Evolutionary conservation across 306 rosid genomes (phyloP), one percentile per base, ranked within the genome.

Genomic region (Ormosia emarginata): DNA sequence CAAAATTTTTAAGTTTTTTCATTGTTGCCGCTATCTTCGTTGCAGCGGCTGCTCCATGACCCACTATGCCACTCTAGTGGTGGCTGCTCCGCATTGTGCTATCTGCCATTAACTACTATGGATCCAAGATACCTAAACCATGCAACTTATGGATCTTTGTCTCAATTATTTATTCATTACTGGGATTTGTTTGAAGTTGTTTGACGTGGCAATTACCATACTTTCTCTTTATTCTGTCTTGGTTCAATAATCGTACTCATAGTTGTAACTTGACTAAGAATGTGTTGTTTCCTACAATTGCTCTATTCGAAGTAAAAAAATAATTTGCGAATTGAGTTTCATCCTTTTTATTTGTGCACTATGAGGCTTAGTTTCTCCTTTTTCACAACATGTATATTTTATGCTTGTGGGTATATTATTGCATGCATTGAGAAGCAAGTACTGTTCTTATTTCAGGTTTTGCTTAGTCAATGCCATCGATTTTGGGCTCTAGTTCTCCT

Each of bases 401-500:
- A 37, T 85, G 46, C 55, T 56, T 32, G 29, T 34, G 57, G 50
- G 18, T 43, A 46, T 17, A 17, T 47, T 1, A 80, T 58, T 88
- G 71, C 70, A 15, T 75, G 58, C 84, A 83, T 64, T 80, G 47
- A 81, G 49, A 72, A 61, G 79, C 57, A 24, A 46, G 65, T 52
- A 36, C 8, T 59, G 33, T 68, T 82, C 81, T 53, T 70, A 66
- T 89, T 86, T 75, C 89, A 96, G 99, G 99, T 96, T 78, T 92
- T 96, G 69, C 99, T 88, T 62, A 96, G 98, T 82, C 98, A 91
- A 83, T 87, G 97, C 86, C 99, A 93, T 87, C 93, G 98, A 52
- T 91, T 81, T 87, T 93, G 94, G 71, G 99, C 99, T 40, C 82
- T 96, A 82, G 92, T 92, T 76, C 97, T 96, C 71, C 99, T 96